These are phyloP conservation scores for Gynandropsis gynandra DNA, from an alignment of 345 rosid genomes.

Conservation along the genomic window DNA sequence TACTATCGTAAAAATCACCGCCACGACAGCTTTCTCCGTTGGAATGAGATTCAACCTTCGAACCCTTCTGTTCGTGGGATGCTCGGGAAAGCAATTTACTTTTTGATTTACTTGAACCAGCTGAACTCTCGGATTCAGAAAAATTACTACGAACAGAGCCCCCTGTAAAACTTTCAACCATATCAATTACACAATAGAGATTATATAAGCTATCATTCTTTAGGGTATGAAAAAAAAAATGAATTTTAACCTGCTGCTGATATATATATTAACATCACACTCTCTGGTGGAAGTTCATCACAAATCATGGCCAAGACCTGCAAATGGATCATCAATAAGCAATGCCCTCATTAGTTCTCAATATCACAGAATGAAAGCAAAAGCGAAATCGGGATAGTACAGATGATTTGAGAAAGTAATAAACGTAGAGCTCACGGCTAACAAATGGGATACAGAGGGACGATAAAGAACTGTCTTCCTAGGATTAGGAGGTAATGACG, in stretches of 20 bases:
- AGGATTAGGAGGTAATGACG: slow-evolving; percentile 72
- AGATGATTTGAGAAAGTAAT: slow-evolving; percentile 2
- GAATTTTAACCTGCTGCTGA: slow-evolving; percentile 69
- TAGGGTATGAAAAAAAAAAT: slow-evolving; percentile 10
- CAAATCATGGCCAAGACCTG: slow-evolving; percentile 90
- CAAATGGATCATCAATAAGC: too few species aligned
- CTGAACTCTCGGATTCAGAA: slow-evolving; percentile 40
- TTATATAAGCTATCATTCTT: slow-evolving; percentile 10
- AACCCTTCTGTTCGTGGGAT: slow-evolving; percentile 43
- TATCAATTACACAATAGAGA: slow-evolving; percentile 12
- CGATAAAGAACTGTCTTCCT: slow-evolving; percentile 85
- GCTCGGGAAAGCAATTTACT: slow-evolving; percentile 41
- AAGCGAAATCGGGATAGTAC: neutral
- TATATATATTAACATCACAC: slow-evolving; percentile 68
- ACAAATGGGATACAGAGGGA: slow-evolving; percentile 71
- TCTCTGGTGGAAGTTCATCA: slow-evolving; percentile 83
- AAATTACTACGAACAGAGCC: slow-evolving; percentile 36
- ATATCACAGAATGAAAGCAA: too few species aligned
- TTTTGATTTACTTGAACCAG: slow-evolving; percentile 56
- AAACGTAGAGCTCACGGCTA: slow-evolving; percentile 62
- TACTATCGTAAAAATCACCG: slow-evolving; percentile 36
- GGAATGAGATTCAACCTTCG: slow-evolving; percentile 36
- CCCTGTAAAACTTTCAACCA: slow-evolving; percentile 41
- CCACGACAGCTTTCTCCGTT: slow-evolving; percentile 48
- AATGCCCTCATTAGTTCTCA: too few species aligned